These are phyloP conservation scores for Fermentozyma sake DNA, from an alignment of 1,139 yeast genomes.

Conservation along the genomic window DNA sequence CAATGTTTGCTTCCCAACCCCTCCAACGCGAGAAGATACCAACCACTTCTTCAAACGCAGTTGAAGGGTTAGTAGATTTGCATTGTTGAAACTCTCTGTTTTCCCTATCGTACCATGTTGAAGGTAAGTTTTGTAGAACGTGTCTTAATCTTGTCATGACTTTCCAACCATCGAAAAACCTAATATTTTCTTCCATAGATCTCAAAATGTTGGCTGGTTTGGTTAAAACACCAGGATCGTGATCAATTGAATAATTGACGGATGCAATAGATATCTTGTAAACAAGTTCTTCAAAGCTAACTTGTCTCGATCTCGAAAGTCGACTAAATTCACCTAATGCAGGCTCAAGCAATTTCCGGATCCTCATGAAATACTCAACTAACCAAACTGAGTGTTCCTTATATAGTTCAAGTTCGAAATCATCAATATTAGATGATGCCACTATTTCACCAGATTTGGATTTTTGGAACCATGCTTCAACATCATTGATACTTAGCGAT, in stretches of 20 bases:
- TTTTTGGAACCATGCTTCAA: constrained; percentile 42
- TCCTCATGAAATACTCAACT: constrained; percentile 18
- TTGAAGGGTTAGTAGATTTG: constrained; percentile 40
- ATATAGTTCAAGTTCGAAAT: constrained; percentile 28
- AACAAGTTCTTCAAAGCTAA: constrained; percentile 38
- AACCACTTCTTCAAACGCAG: constrained; percentile 53
- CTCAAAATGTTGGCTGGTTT: constrained; percentile 81
- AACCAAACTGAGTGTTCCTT: constrained; percentile 38
- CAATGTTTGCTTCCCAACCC: constrained; percentile 69
- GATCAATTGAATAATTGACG: constrained; percentile 53
- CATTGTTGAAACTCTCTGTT: constrained; percentile 15
- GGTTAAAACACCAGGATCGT: constrained; percentile 87
- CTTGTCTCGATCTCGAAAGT: constrained; percentile 12
- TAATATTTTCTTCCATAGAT: constrained; percentile 64
- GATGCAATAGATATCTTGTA: constrained; percentile 63
- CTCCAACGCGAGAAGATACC: constrained; percentile 77
- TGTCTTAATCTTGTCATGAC: constrained; percentile 75
- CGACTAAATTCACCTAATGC: constrained; percentile 18
- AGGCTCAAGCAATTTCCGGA: constrained; percentile 16
- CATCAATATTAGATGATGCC: constrained; percentile 31
- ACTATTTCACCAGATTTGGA: constrained; percentile 19
- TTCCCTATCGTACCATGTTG: constrained; percentile 37
- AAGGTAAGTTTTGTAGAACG: constrained; percentile 58
- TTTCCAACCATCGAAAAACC: constrained; percentile 87
- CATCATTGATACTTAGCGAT: constrained; percentile 19